These are phyloP conservation scores for Termitomyces sp. DNA, from an alignment of 1,284 basidiomycete genomes.

Conservation along the genomic window DNA sequence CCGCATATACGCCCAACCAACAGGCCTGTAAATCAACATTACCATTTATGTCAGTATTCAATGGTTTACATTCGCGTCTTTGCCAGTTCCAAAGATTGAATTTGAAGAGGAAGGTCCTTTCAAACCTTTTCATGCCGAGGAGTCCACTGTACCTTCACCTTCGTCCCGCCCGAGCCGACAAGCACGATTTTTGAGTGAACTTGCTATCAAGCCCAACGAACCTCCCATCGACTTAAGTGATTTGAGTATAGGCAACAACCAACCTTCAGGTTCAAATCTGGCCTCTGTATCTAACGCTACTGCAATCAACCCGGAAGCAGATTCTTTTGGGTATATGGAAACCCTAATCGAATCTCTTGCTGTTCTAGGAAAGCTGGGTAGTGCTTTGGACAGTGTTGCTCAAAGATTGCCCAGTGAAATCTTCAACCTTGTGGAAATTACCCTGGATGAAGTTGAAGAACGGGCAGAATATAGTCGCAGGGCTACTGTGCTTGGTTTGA, in stretches of 20 bases:
- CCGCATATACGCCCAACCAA: conserved; percentile 79
- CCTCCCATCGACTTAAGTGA: conserved; percentile 72
- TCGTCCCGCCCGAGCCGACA: conserved; percentile 44
- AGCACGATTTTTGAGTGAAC: conserved; percentile 63
- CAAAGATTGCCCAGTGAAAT: conserved; percentile 87
- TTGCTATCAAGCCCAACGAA: conserved; percentile 77
- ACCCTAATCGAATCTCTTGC: conserved; percentile 89
- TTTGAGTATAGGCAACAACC: conserved; percentile 33
- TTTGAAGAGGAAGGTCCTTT: conserved; percentile 47
- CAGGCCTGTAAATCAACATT: conserved; percentile 51
- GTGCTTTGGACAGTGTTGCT: conserved; percentile 77
- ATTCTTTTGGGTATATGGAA: conserved; percentile 94
- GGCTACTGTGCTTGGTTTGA: conserved; percentile 39
- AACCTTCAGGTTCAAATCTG: conserved; percentile 9
- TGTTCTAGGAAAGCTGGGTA: conserved; percentile 84
- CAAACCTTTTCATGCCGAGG: conserved; percentile 22
- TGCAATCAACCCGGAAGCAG: conserved; percentile 77
- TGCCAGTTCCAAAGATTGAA: conserved; percentile 51
- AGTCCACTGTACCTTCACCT: conserved; percentile 33
- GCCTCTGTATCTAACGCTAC: conserved; percentile 6
- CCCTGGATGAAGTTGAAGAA: conserved; percentile 89
- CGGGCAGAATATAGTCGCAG: conserved; percentile 71
- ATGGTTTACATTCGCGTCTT: conserved; percentile 9
- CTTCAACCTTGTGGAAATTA: conserved; percentile 80
- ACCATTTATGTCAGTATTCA: background rate